These are phyloP conservation scores for Rhododendron ferrugineum DNA, from an alignment of 148 eudicot genomes.

Conservation along the genomic window DNA sequence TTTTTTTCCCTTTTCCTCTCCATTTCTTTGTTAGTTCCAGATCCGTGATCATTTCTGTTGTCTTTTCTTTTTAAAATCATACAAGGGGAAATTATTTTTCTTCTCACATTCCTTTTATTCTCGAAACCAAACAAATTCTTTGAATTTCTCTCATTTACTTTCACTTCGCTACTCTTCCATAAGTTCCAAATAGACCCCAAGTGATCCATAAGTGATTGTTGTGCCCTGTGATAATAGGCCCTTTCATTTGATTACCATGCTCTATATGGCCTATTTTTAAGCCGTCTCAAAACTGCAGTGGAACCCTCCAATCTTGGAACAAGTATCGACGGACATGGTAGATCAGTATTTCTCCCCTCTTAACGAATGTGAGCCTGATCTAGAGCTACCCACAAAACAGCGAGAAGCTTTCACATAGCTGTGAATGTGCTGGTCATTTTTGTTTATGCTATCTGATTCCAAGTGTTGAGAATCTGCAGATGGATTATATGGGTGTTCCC, in stretches of 20 bases:
- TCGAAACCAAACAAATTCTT: not conserved
- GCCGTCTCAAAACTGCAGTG: conserved; percentile 43
- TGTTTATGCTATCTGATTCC: not conserved
- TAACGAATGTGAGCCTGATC: conserved; percentile 54
- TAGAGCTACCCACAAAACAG: conserved; percentile 53
- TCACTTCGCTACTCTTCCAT: not conserved
- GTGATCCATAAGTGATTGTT: not conserved
- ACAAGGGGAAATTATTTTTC: not conserved
- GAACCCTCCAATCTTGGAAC: conserved; percentile 81
- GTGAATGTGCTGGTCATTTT: not conserved
- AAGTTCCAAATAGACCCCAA: not conserved
- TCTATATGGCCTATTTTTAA: not conserved
- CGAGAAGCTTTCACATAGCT: conserved; percentile 68
- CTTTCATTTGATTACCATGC: not conserved
- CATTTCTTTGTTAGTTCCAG: too few relatives aligned
- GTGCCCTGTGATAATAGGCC: not conserved
- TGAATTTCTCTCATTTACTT: not conserved
- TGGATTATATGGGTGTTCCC: not conserved
- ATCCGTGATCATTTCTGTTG: not conserved
- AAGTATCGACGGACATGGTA: conserved; percentile 77
- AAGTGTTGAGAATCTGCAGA: not conserved
- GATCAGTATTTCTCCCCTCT: conserved; percentile 66
- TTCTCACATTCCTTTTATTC: not conserved
- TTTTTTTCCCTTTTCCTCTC: not conserved
- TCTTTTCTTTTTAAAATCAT: not conserved